Evolutionary conservation across 768 basidiomycete genomes (phyloP), one percentile per base, ranked within the genome.

Genomic region (Solioccasus polychromus): DNA sequence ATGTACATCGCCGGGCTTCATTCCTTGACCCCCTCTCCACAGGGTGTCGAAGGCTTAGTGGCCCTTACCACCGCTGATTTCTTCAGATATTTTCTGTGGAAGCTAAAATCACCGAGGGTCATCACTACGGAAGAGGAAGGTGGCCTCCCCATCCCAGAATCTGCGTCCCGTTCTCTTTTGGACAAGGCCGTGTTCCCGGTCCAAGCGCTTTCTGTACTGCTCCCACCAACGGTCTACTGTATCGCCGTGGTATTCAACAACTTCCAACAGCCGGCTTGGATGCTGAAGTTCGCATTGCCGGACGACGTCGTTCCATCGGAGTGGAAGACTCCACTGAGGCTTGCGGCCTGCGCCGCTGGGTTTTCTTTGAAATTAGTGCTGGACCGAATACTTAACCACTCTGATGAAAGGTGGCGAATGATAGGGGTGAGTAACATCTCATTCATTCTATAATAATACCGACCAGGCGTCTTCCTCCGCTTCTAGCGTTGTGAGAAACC

Each of bases 251-350:
- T 46, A 6, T 29, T 58, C 20, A 69, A 68, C 42, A 47, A 55
- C 8, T 53, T 72, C 31, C 49, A 59, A 22, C 70, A 70, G 50
- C 68, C 70, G 5, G 44, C 54, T n/a, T 72, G 70, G 70, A 55
- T 69, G 57, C 34, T 20, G 14, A 56, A 38, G 38, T 53, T 55
- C 8, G 54, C 59, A 32, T 47, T 71, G 19, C 61, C 67, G 2
- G 44, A 58, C 5, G 47, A 59, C 35, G 35, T 59, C 12, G 26
- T 66, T 22, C 43, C n/a, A 42, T 29, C 44, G n/a, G 42, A 63
- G 49, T 47, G 57, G 64, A 45, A 57, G 40, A 44, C 39, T 2
- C 44, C 59, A 6, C 46, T 64, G 39, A 61, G 62, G 26, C 28
- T 63, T n/a, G 48, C 38, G 5, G 67, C 61, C 18, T 69, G 66